A percentile compares a stretch with the other conserved stretches of the same genome.
Evolutionary conservation across 441 rosid species (phyloP).

Genomic region (Arabidopsis hybrid): DNA sequence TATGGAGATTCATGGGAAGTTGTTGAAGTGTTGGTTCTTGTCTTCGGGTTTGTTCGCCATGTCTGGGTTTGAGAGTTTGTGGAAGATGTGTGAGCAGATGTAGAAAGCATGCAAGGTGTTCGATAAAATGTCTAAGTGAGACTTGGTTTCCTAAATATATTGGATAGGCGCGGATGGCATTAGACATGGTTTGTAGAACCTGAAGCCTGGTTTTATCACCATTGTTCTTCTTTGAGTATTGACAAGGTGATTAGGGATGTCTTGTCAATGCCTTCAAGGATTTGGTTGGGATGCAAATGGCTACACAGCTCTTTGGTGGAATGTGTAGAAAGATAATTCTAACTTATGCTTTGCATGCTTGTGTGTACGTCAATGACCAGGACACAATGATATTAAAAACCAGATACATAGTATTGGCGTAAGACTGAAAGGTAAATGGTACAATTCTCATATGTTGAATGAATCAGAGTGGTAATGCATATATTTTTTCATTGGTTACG

Average conservation of each 20-base stretch:
- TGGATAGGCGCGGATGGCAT: background rate
- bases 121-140: constrained; percentile 7
- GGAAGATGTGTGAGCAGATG: background rate
- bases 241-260: background rate
- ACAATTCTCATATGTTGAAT: constrained; percentile 3
- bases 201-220: background rate
- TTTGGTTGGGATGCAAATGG: no score
- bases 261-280: no score
- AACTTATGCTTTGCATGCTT: background rate
- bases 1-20: background rate
- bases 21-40: background rate
- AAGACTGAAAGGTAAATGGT: background rate
- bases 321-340: no score
- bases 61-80: background rate
- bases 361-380: background rate
- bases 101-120: background rate
- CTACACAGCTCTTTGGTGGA: no score
- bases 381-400: background rate
- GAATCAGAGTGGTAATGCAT: background rate
- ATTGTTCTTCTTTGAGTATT: background rate
- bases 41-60: background rate
- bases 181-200: background rate
- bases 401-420: background rate
- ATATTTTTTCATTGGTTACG: background rate
- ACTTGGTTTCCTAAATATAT: background rate